A percentile compares a stretch with the other conserved stretches of the same genome.
These are phyloP conservation scores for Ilex aquifolium DNA, from an alignment of 257 asterid species.

Conservation along the genomic window DNA sequence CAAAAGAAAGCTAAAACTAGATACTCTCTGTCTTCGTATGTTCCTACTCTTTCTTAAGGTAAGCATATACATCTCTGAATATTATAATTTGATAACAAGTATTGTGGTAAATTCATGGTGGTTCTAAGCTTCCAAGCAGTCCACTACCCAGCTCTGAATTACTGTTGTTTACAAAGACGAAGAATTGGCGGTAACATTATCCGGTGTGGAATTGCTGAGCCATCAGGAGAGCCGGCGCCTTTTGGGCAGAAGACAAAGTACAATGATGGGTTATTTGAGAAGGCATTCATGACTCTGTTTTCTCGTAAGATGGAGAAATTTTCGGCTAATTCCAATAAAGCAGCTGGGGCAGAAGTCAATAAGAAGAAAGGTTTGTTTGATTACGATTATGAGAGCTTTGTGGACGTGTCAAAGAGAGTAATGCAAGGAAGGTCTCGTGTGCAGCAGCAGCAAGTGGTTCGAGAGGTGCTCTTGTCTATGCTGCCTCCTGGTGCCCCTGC, in stretches of 20 bases:
- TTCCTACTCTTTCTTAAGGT: neutral
- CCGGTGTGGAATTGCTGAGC: slow-evolving; percentile 79
- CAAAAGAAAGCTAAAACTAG: neutral
- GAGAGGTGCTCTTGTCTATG: slow-evolving; percentile 86
- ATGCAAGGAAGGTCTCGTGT: slow-evolving; percentile 64
- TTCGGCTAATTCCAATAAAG: slow-evolving; percentile 11
- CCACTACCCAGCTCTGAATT: slow-evolving; percentile 18
- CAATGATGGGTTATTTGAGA: slow-evolving; percentile 76
- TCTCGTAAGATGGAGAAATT: slow-evolving; percentile 88
- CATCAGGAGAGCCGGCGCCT: slow-evolving; percentile 84
- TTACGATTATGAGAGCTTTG: slow-evolving; percentile 81
- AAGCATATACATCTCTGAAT: neutral
- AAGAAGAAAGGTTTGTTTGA: slow-evolving; percentile 49
- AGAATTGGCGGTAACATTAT: slow-evolving; percentile 3
- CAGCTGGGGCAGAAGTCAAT: neutral
- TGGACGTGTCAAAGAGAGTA: slow-evolving; percentile 62
- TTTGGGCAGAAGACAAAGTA: slow-evolving; percentile 89
- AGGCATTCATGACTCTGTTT: slow-evolving; percentile 70
- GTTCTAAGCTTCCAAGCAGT: slow-evolving; percentile 39
- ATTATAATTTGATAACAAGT: neutral
- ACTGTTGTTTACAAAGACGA: slow-evolving; percentile 9
- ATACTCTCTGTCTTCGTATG: neutral
- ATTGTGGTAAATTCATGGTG: slow-evolving; percentile 27
- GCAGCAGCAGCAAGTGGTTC: slow-evolving; percentile 80
- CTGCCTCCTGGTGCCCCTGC: slow-evolving; percentile 98